Conservation (phyloP, 108 stramenopile species). For the Conticribra guillardii region DNA sequence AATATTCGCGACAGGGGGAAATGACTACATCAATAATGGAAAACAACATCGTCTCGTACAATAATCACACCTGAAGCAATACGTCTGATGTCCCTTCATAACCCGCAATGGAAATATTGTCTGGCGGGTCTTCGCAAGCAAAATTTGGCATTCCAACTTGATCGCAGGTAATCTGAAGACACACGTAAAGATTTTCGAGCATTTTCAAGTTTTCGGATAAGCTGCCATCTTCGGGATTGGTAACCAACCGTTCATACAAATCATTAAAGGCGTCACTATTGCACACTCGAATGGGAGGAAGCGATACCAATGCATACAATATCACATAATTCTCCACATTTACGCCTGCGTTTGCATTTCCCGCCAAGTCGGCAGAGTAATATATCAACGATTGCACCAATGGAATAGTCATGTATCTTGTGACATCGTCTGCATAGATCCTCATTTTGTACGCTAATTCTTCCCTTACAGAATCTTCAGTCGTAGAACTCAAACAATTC, state of each 20-base stretch:
- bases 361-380: slow-evolving; percentile 24
- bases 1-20: not conserved
- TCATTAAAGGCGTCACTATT: slow-evolving; percentile 15
- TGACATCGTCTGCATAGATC: slow-evolving; percentile 28
- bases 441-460: slow-evolving; percentile 37
- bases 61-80: slow-evolving; percentile 12
- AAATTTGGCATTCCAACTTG: slow-evolving; percentile 16
- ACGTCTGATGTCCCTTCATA: slow-evolving; percentile 16
- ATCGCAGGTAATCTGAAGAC: slow-evolving; percentile 37
- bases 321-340: slow-evolving; percentile 14
- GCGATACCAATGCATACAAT: slow-evolving; percentile 27
- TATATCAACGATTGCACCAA: slow-evolving; percentile 81
- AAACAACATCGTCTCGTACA: too few relatives aligned
- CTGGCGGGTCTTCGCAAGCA: slow-evolving; percentile 19
- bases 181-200: slow-evolving; percentile 30
- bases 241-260: slow-evolving; percentile 30
- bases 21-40: too few relatives aligned
- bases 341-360: not conserved
- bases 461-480: slow-evolving; percentile 33
- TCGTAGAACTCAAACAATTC: slow-evolving; percentile 18
- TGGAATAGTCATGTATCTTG: slow-evolving; percentile 65
- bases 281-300: slow-evolving; percentile 30
- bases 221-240: slow-evolving; percentile 11
- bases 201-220: not conserved
- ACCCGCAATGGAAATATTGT: slow-evolving; percentile 2